Evolutionary conservation across 306 rosid genomes (phyloP), one percentile per base, ranked within the genome.

Genomic region (Cucumis melo): DNA sequence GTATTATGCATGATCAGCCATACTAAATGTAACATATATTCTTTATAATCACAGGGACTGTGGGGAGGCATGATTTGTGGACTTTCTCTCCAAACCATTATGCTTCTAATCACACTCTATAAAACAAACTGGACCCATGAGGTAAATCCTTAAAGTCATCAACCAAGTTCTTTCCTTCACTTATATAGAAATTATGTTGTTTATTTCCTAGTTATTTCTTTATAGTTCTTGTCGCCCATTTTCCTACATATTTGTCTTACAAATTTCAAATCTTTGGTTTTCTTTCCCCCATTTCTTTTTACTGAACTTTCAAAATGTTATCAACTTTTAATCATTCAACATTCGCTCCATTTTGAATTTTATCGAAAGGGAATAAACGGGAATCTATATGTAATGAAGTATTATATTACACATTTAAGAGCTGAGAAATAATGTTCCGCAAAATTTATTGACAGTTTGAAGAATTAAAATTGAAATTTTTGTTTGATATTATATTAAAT

Each of bases 51-150:
- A 67, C 66, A 86, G 92, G 92, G 92, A 59, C 61, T 88, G 5
- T 88, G 92, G 92, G 84, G 75, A 24, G 92, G 92, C 56, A 86
- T 88, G 92, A 85, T 84, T 56, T 73, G 85, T 71, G 92, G 92
- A n/a, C 83, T 80, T 21, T 83, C 76, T 50, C 81, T 86, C 6
- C 92, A 88, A 59, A 88, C 90, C 46, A 41, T 86, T 82, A 74
- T 88, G 17, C 92, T 88, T 42, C 7, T 83, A 70, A 46, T 80
- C 65, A 21, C 85, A 16, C 86, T 88, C 7, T 88, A 57, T 24
- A 83, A 74, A 80, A 88, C 87, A 64, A 83, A 86, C 79, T 88
- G 92, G 92, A 84, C 48, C 61, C 82, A 86, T 58, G 92, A 88
- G 88, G 90, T 81, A 76, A 80, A 20, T 10, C 27, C 27, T 19